Percentiles rank a stretch among this genome's conserved stretches.
phyloP scores from a whole-genome alignment of 768 basidiomycete species.

The Boletus reticulatus region DNA sequence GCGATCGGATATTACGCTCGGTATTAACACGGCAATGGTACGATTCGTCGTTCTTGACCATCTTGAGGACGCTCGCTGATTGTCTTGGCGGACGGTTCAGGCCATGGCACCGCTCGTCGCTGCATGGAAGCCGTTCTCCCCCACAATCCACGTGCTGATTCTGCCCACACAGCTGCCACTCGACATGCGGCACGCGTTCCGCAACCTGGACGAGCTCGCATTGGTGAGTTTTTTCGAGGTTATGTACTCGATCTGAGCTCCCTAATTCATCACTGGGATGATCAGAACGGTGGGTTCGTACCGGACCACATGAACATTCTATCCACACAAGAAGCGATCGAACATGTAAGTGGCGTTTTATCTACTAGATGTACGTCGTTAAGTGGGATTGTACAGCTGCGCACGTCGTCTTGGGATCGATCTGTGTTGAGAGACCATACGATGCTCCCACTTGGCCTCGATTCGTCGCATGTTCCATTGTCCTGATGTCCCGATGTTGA shows the following conservation, averaged over 20 bases:
- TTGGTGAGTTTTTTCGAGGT: slow-evolving; percentile 43
- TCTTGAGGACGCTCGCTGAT: background rate
- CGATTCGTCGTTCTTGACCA: slow-evolving; percentile 5
- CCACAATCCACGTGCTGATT: slow-evolving; percentile 70
- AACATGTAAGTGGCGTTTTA: slow-evolving; percentile 46
- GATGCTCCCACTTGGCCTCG: slow-evolving; percentile 59
- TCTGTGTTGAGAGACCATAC: slow-evolving; percentile 43
- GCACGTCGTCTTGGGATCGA: slow-evolving; percentile 50
- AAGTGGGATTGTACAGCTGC: slow-evolving; percentile 40
- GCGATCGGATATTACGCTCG: slow-evolving; percentile 59
- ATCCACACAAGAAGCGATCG: slow-evolving; percentile 50
- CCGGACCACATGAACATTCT: slow-evolving; percentile 82
- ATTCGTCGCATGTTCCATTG: slow-evolving; percentile 25
- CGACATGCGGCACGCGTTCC: slow-evolving; percentile 65
- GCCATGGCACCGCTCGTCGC: slow-evolving; percentile 53
- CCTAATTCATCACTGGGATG: background rate
- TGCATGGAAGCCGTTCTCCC: slow-evolving; percentile 58
- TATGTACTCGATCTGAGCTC: background rate
- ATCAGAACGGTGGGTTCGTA: slow-evolving; percentile 47
- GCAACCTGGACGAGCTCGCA: slow-evolving; percentile 62
- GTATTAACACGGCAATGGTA: slow-evolving; percentile 57
- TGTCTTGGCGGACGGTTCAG: slow-evolving; percentile 32
- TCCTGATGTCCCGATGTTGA: slow-evolving; percentile 5
- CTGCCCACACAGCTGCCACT: slow-evolving; percentile 73
- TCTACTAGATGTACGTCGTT: background rate